Evolutionary conservation across 2,329 filamentous ascomycete species (phyloP), one percentile per base, ranked within the genome.

Genomic region (Xylaria sp.): DNA sequence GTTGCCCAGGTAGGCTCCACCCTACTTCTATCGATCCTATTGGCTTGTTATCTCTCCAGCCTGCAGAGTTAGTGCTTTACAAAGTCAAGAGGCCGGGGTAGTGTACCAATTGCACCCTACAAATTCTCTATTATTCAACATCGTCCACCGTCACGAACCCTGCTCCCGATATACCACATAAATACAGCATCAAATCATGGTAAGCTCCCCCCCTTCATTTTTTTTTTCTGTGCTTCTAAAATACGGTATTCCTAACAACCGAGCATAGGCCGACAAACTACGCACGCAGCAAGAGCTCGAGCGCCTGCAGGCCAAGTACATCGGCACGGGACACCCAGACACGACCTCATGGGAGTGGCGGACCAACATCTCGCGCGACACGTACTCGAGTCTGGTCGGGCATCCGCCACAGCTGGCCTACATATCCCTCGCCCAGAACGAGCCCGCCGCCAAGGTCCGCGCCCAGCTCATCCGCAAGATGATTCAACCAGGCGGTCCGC

Each of bases 291-390:
- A 99, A 82, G 96, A 99, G 81, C 94, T 99, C 78, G 96, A 99
- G 82, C 91, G 94, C 72, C 92, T 98, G 19, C 96, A 99, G 82
- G 91, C 94, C 77, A 97, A 97, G 77, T 98, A 96, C 84, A 87
- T 99, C 76, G 96, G 96, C 74, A 98, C 96, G 3, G 96, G 96
- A 27, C 94, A 98, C 81, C 93, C 95, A 51, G 96, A 99, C 83
- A 98, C 95, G 14, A 97, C 94, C 30, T 97, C 93, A 81, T 96
- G 96, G 90, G 96, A 99, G 83, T 99, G 94, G 94, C 92, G 92
- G 59, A 94, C 92, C 68, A 99, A 98, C 83, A 95, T 98, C 78
- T 89, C 94, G 78, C 94, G 96, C 79, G 96, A 99, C 84, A 97
- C 92, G 24, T 94, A 95, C 79, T 89, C 94, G 21, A 94, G 90